phyloP scores from a whole-genome alignment of 202 grass and related monocot genomes.

The Schoenoplectus triqueter region DNA sequence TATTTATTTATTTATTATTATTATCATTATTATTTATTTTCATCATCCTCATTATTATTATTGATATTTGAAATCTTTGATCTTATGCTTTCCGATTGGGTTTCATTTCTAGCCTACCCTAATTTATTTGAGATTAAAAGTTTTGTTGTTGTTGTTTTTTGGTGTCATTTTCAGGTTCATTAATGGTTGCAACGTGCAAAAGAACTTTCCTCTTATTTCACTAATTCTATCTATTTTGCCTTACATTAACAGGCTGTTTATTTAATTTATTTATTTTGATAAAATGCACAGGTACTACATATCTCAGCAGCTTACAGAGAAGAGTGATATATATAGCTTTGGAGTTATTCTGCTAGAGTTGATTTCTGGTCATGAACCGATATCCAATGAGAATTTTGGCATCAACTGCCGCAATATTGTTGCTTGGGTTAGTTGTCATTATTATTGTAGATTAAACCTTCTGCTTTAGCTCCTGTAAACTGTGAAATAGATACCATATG shows the following conservation, averaged over 20 bases:
- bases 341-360: slow-evolving; percentile 91
- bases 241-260: not conserved
- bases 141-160: not conserved
- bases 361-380: slow-evolving; percentile 93
- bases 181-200: slow-evolving; percentile 3
- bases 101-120: too few relatives aligned
- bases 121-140: too few relatives aligned
- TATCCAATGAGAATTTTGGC: slow-evolving; percentile 91
- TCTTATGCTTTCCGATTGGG: too few relatives aligned
- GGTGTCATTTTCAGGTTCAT: not conserved
- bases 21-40: too few relatives aligned
- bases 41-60: too few relatives aligned
- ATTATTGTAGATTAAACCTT: not conserved
- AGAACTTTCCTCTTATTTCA: not conserved
- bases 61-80: too few relatives aligned
- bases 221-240: not conserved
- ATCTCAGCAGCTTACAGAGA: slow-evolving; percentile 95
- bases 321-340: slow-evolving; percentile 97
- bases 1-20: too few relatives aligned
- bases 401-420: slow-evolving; percentile 93
- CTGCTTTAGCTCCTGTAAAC: not conserved
- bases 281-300: slow-evolving; percentile 77
- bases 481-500: not conserved
- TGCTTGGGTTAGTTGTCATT: slow-evolving; percentile 67
- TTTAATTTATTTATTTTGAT: not conserved